phyloP scores from a whole-genome alignment of 169 alveolate genomes.

The Plasmodium ovale region DNA sequence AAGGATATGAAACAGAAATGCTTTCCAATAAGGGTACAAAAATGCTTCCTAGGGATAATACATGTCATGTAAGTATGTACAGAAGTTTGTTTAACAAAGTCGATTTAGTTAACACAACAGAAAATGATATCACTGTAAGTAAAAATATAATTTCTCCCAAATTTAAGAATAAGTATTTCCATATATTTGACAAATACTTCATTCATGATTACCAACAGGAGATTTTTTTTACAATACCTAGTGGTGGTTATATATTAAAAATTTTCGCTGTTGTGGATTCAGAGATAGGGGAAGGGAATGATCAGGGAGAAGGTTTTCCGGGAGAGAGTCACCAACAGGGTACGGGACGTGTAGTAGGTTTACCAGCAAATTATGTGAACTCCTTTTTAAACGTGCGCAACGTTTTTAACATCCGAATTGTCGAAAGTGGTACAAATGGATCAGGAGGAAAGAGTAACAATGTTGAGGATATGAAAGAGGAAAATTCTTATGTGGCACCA shows the following conservation, averaged over 20 bases:
- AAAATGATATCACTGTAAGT: slow-evolving; percentile 13
- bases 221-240: slow-evolving; percentile 39
- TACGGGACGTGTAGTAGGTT: no score
- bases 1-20: no score
- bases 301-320: neutral
- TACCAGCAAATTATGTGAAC: slow-evolving; percentile 8
- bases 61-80: neutral
- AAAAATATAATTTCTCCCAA: slow-evolving; percentile 16
- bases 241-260: slow-evolving; percentile 9
- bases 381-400: slow-evolving; percentile 15
- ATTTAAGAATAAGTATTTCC: slow-evolving; percentile 23
- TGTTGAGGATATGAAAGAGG: neutral
- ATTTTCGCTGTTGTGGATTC: slow-evolving; percentile 15
- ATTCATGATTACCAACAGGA: slow-evolving; percentile 7
- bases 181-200: slow-evolving; percentile 25
- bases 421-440: neutral
- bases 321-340: no score
- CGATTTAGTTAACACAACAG: slow-evolving; percentile 3
- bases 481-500: neutral
- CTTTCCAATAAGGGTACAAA: no score
- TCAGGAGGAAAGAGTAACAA: neutral
- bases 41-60: neutral
- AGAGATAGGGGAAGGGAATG: slow-evolving; percentile 2
- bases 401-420: slow-evolving; percentile 1
- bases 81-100: slow-evolving; percentile 28